Evolutionary conservation across 192 early-diverging fungal genomes (phyloP).

Genomic region (Allomyces macrogynus): DNA sequence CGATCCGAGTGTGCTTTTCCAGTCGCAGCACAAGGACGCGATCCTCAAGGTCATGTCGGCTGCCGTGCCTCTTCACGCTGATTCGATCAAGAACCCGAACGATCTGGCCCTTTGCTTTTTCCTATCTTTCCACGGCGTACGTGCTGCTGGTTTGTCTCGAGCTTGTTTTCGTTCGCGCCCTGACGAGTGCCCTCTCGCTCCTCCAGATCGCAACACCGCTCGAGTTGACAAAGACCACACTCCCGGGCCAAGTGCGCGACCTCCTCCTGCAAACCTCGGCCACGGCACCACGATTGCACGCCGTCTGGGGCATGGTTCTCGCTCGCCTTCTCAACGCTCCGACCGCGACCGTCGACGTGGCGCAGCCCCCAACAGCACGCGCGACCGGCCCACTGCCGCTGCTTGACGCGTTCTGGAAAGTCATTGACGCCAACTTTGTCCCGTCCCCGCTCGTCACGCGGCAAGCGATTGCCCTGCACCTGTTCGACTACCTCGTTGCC

Average conservation of each 20-base stretch:
- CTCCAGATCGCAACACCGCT: no score
- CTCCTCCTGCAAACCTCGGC: background rate
- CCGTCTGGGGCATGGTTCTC: background rate
- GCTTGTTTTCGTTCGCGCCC: no score
- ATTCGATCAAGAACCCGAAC: no score
- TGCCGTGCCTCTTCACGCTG: no score
- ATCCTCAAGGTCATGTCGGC: no score
- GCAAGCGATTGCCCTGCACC: background rate
- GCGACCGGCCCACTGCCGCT: background rate
- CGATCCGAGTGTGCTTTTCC: conserved; percentile 15
- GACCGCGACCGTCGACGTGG: background rate
- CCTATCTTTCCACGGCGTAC: no score
- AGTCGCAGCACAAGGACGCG: no score
- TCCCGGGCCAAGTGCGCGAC: background rate
- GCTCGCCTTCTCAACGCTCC: background rate
- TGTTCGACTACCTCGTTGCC: background rate
- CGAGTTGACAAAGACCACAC: no score
- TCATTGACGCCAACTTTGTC: background rate
- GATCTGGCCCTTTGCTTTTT: no score
- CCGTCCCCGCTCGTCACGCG: background rate
- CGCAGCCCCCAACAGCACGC: background rate
- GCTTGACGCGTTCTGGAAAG: background rate
- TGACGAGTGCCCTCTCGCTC: no score
- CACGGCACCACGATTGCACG: background rate
- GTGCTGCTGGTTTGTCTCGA: no score